A percentile compares a stretch with the other conserved stretches of the same genome.
Conservation (phyloP, 768 basidiomycete genomes). For the Lactarius psammicola region DNA sequence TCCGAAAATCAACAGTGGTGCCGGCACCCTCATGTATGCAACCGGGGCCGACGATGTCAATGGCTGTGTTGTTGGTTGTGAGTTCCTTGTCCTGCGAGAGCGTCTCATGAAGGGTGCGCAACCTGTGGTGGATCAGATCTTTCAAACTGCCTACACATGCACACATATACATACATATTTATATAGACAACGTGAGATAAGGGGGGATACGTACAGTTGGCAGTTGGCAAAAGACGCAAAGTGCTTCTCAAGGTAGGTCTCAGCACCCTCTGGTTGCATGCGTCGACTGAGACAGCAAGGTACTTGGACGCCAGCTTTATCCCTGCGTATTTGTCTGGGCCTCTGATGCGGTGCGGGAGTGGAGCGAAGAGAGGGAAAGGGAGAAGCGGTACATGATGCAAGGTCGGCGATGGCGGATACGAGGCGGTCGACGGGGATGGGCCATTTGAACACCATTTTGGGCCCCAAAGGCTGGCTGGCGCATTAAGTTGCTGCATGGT, state of each 20-base stretch:
- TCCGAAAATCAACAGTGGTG: slow-evolving; percentile 66
- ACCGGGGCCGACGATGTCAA: slow-evolving; percentile 84
- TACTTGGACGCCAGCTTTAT: slow-evolving; percentile 87
- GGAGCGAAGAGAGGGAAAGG: no score
- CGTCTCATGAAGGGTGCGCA: slow-evolving; percentile 93
- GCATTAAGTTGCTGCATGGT: slow-evolving; percentile 88
- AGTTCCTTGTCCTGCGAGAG: slow-evolving; percentile 98
- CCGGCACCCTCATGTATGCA: slow-evolving; percentile 52
- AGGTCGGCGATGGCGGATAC: no score
- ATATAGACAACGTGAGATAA: slow-evolving; percentile 1
- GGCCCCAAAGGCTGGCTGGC: slow-evolving; percentile 96
- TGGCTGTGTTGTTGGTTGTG: slow-evolving; percentile 88
- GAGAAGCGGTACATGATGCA: no score
- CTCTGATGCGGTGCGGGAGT: no score
- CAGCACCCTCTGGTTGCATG: slow-evolving; percentile 96
- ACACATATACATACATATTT: background rate
- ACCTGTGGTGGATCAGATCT: slow-evolving; percentile 87
- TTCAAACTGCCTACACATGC: slow-evolving; percentile 75
- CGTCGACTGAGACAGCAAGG: slow-evolving; percentile 97
- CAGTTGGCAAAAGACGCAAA: slow-evolving; percentile 84
- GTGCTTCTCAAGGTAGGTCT: slow-evolving; percentile 96
- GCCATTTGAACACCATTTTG: slow-evolving; percentile 92
- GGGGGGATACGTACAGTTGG: slow-evolving; percentile 50
- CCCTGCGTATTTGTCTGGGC: slow-evolving; percentile 94
- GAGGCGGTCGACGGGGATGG: no score